Conservation (phyloP, 441 rosid species). For the Pelargonium fulgidum region DNA sequence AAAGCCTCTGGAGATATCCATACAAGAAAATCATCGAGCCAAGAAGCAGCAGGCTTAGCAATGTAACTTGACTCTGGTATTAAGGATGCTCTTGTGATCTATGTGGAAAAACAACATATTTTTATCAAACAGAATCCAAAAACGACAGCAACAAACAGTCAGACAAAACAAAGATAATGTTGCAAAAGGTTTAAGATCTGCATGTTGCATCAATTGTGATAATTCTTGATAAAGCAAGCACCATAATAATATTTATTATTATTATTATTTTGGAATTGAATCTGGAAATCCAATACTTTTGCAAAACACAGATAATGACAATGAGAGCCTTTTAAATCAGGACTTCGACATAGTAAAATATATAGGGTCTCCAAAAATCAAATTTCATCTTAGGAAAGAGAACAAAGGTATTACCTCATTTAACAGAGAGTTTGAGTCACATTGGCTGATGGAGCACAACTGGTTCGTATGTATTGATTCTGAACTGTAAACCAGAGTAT, state of each 20-base stretch:
- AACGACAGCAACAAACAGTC: not conserved
- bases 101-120: conserved; percentile 18
- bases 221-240: too few species aligned
- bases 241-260: too few species aligned
- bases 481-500: conserved; percentile 55
- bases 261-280: not conserved
- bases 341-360: not conserved
- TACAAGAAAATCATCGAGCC: conserved; percentile 98
- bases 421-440: conserved; percentile 48
- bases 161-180: conserved; percentile 4
- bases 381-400: conserved; percentile 1
- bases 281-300: not conserved
- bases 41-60: conserved; percentile 99
- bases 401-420: conserved; percentile 56
- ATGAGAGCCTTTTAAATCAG: too few species aligned
- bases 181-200: too few species aligned
- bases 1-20: conserved; percentile 99
- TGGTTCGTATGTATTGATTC: conserved; percentile 82
- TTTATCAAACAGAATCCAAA: conserved; percentile 13
- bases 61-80: conserved; percentile 78
- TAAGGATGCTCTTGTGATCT: conserved; percentile 86
- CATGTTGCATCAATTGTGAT: too few species aligned
- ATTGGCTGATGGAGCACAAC: conserved; percentile 92
- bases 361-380: conserved; percentile 2
- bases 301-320: not conserved